Conservation (phyloP, 106 monocot genomes). For the Chionographis japonica region DNA sequence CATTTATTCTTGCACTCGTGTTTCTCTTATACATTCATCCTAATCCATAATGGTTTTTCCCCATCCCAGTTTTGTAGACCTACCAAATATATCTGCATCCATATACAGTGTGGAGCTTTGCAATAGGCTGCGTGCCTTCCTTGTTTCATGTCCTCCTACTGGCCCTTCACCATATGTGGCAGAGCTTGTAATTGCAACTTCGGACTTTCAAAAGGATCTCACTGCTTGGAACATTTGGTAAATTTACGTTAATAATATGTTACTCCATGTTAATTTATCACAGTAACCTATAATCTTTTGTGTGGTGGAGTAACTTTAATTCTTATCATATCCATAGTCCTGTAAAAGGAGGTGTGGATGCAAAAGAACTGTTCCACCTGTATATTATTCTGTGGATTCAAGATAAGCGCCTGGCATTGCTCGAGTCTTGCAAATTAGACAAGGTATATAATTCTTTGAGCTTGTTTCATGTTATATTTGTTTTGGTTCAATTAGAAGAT, state of each 20-base stretch:
- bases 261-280: background rate
- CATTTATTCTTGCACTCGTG: too few relatives aligned
- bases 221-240: slow-evolving; percentile 86
- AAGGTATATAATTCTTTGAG: slow-evolving; percentile 41
- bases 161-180: slow-evolving; percentile 82
- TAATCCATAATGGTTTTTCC: background rate
- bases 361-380: slow-evolving; percentile 94
- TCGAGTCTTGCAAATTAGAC: slow-evolving; percentile 89
- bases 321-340: slow-evolving; percentile 37
- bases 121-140: slow-evolving; percentile 82
- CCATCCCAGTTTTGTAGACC: slow-evolving; percentile 74
- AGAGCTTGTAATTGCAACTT: slow-evolving; percentile 87
- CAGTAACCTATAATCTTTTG: background rate
- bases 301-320: background rate
- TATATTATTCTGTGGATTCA: slow-evolving; percentile 95
- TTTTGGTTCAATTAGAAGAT: too few relatives aligned
- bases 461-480: too few relatives aligned
- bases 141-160: slow-evolving; percentile 86
- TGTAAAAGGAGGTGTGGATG: slow-evolving; percentile 91
- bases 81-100: slow-evolving; percentile 79
- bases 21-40: background rate
- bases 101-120: slow-evolving; percentile 86
- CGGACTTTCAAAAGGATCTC: slow-evolving; percentile 94
- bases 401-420: slow-evolving; percentile 78
- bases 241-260: slow-evolving; percentile 1